Base-by-base conservation (phyloP, 2,329 filamentous ascomycete species). In the Verticillium alfalfae region DNA sequence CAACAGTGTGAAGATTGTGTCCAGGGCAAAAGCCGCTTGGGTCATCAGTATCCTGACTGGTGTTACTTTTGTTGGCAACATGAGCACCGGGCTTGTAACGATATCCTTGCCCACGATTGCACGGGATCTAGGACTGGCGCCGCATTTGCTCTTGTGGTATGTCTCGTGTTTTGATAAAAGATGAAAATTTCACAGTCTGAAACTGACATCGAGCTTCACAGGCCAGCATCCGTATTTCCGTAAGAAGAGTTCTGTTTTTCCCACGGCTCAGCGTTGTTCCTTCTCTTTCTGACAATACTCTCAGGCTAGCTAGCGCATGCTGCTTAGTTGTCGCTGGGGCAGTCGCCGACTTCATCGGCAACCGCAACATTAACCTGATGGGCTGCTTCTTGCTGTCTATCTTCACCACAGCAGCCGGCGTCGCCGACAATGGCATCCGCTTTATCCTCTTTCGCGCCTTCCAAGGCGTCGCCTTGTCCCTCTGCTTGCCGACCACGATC, bases 401-500 rank as follows among this genome's bases (percentile, higher is more conserved):
- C 10, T 62, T 61, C 54, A 65, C 63, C 13, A 41, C 62, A 13
- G 63, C 63, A 37, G 63, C 61, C 22, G 63, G 63, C 26, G 22
- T 63, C 16, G 59, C 63, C 4, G 41, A 45, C 1, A 62, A 57
- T 3, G 63, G 63, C 6, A 63, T 60, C 18, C 63, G 61, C 15
- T 56, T 65, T 12, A 65, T 65, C 12, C 5, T 60, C 54, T 65
- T 65, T 37, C 63, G 63, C 9, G 62, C 63, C 22, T 62, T 65
- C 13, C 61, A 62, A 22, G 63, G 63, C 16, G 57, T 65, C 6
- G 63, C 63, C 57, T 63, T 65, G 16, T 65, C 63, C 0, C 59
- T 65, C 57, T 65, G 63, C 2, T 62, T 65, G 41, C 62, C 63
- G 1, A 63, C 63, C 5, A 62, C 63, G 38, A 62, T 63, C 7